Conservation (phyloP, 805 yeast species). For the Cyberlindnera japonica region DNA sequence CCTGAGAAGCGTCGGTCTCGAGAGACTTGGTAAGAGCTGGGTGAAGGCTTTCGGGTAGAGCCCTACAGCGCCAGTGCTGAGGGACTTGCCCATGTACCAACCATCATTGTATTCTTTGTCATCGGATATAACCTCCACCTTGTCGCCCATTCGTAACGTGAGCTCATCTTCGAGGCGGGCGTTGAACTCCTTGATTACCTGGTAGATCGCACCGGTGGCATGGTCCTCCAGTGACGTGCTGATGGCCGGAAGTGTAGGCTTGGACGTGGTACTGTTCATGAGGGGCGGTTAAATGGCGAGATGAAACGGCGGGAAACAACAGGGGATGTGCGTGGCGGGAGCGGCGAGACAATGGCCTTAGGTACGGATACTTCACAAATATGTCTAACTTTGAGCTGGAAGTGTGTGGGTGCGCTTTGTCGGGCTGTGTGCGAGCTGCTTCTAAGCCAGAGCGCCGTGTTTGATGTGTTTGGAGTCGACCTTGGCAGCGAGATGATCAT, state of each 20-base stretch:
- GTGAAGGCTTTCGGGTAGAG: conserved; percentile 90
- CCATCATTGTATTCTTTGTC: conserved; percentile 94
- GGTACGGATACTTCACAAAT: too few relatives aligned
- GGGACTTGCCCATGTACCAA: conserved; percentile 90
- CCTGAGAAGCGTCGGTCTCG: conserved; percentile 43
- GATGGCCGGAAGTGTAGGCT: conserved; percentile 11
- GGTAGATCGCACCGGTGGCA: conserved; percentile 33
- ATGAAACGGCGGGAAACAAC: conserved; percentile 5
- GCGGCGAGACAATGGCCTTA: too few relatives aligned
- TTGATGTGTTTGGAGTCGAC: too few relatives aligned
- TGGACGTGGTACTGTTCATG: conserved; percentile 2
- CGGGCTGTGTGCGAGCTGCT: too few relatives aligned
- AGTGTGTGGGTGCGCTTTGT: too few relatives aligned
- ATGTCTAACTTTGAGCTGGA: too few relatives aligned
- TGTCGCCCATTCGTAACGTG: conserved; percentile 75
- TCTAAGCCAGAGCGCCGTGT: neutral
- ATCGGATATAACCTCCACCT: conserved; percentile 83
- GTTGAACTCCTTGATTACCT: conserved; percentile 80
- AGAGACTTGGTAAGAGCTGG: conserved; percentile 39
- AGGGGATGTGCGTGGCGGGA: neutral
- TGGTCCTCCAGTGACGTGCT: conserved; percentile 17
- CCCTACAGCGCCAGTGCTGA: conserved; percentile 72
- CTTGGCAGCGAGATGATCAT: neutral
- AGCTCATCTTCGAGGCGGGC: conserved; percentile 91
- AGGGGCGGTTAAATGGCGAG: conserved; percentile 6